A percentile compares a stretch with the other conserved stretches of the same genome.
Evolutionary conservation across 768 basidiomycete genomes (phyloP).

Genomic region (Rhodosporidiobolus sp.): DNA sequence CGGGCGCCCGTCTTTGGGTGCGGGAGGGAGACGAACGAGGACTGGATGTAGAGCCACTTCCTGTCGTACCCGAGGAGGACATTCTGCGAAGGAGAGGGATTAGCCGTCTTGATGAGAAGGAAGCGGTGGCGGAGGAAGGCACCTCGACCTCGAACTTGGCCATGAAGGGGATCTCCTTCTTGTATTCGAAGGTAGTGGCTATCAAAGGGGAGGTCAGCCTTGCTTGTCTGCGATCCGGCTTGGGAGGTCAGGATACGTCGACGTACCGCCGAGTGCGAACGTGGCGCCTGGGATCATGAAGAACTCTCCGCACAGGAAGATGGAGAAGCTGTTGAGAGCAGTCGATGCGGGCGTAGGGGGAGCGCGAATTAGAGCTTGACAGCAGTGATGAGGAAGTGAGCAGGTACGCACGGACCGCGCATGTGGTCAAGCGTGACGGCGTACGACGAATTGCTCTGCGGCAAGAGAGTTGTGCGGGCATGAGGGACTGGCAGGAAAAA

Average conservation of each 20-base stretch:
- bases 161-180: constrained; percentile 29
- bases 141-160: constrained; percentile 17
- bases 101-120: too few relatives aligned
- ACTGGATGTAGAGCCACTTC: constrained; percentile 32
- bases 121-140: too few relatives aligned
- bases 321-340: too few relatives aligned
- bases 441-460: constrained; percentile 12
- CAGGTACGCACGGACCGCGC: too few relatives aligned
- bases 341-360: too few relatives aligned
- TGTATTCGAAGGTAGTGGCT: constrained; percentile 14
- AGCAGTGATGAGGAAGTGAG: too few relatives aligned
- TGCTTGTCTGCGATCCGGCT: too few relatives aligned
- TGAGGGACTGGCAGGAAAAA: too few relatives aligned
- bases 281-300: constrained; percentile 12
- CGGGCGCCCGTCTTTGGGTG: constrained; percentile 22
- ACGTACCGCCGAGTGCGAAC: constrained; percentile 22
- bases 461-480: too few relatives aligned
- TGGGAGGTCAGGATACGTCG: too few relatives aligned
- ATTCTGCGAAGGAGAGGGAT: too few relatives aligned
- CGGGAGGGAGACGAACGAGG: constrained; percentile 13
- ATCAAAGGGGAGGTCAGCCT: not conserved
- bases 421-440: constrained; percentile 28
- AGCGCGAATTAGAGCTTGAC: too few relatives aligned
- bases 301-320: constrained; percentile 22
- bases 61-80: constrained; percentile 28